Conservation (phyloP, 768 basidiomycete species). For the Nevesoporus exiguus region DNA sequence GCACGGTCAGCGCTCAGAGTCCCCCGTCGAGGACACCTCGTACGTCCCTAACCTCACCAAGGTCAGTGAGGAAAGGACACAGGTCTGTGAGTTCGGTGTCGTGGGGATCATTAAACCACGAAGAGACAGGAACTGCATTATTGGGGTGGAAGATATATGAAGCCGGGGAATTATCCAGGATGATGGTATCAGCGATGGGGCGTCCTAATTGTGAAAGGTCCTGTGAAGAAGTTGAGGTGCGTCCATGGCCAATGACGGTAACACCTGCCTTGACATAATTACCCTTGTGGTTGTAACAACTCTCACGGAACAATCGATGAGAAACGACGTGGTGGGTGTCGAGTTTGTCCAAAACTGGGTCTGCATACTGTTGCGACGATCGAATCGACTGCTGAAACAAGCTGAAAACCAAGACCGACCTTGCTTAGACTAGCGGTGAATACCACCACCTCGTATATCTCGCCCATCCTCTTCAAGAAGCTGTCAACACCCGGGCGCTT, state of each 20-base stretch:
- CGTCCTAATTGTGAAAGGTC: constrained; percentile 97
- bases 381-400: constrained; percentile 5
- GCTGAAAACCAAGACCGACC: constrained; percentile 43
- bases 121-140: constrained; percentile 98
- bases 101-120: constrained; percentile 99
- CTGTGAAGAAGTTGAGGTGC: constrained; percentile 40
- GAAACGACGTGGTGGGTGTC: constrained; percentile 90
- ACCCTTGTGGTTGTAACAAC: constrained; percentile 98
- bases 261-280: constrained; percentile 93
- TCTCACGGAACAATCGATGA: constrained; percentile 94
- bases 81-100: constrained; percentile 97
- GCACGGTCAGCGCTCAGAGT: constrained; percentile 42
- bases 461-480: constrained; percentile 97
- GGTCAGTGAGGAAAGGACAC: constrained; percentile 89
- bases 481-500: constrained; percentile 98
- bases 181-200: constrained; percentile 90
- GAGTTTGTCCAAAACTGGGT: constrained; percentile 96
- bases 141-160: constrained; percentile 99
- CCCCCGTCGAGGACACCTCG: constrained; percentile 88
- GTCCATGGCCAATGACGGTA: not conserved
- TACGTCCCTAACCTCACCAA: constrained; percentile 82
- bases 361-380: constrained; percentile 72
- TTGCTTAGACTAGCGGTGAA: constrained; percentile 98
- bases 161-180: constrained; percentile 98
- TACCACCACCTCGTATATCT: constrained; percentile 96